Conservation (phyloP, 1,139 yeast genomes). For the Schwanniomyces etchellsii region DNA sequence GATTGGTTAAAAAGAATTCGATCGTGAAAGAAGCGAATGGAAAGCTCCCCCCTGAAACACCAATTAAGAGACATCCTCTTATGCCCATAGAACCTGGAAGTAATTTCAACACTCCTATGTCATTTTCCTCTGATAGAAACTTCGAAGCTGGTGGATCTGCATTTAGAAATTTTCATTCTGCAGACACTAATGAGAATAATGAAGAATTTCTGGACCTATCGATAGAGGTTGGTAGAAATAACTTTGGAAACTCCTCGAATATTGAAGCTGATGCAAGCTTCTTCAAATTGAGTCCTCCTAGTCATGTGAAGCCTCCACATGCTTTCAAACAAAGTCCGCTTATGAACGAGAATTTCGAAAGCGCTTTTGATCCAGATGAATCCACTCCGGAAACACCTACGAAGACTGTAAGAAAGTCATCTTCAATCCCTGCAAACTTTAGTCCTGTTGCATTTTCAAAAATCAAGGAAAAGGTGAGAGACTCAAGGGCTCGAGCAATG, state of each 20-base stretch:
- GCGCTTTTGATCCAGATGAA: slow-evolving; percentile 18
- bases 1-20: slow-evolving; percentile 66
- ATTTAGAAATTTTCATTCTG: neutral
- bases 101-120: slow-evolving; percentile 16
- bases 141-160: slow-evolving; percentile 3
- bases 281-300: slow-evolving; percentile 15
- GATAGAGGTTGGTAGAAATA: slow-evolving; percentile 39
- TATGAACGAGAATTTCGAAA: slow-evolving; percentile 17
- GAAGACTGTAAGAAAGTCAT: slow-evolving; percentile 28
- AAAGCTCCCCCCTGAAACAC: slow-evolving; percentile 68
- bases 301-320: slow-evolving; percentile 9
- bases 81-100: slow-evolving; percentile 13
- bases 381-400: slow-evolving; percentile 41
- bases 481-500: neutral
- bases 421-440: slow-evolving; percentile 27
- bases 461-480: slow-evolving; percentile 1
- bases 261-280: slow-evolving; percentile 32
- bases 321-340: slow-evolving; percentile 6
- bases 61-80: slow-evolving; percentile 61
- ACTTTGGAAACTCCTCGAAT: slow-evolving; percentile 15
- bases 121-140: slow-evolving; percentile 5
- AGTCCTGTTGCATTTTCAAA: slow-evolving; percentile 20
- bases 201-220: slow-evolving; percentile 25
- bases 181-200: slow-evolving; percentile 4
- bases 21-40: slow-evolving; percentile 14